Evolutionary conservation across 768 basidiomycete species (phyloP).

Genomic region (Leccinellum rugosiceps): DNA sequence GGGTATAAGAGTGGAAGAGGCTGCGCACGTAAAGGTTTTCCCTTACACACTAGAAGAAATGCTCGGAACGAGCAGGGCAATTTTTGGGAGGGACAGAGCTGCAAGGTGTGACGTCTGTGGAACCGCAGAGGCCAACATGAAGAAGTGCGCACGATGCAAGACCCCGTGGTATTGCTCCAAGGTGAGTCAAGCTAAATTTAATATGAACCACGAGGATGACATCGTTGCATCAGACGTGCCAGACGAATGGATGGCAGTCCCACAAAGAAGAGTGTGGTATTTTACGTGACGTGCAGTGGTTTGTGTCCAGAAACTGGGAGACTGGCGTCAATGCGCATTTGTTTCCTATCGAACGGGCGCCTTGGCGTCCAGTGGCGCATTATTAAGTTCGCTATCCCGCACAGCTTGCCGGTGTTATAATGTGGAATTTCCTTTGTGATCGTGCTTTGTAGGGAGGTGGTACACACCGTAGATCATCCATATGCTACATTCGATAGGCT

Average conservation of each 20-base stretch:
- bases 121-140: constrained; percentile 13
- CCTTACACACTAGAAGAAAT: constrained; percentile 26
- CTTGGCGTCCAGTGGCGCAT: constrained; percentile 12
- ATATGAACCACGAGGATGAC: constrained; percentile 4
- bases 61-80: constrained; percentile 20
- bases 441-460: not conserved
- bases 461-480: constrained; percentile 1
- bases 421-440: not conserved
- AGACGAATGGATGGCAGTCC: constrained; percentile 17
- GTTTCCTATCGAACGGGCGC: constrained; percentile 18
- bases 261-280: constrained; percentile 26
- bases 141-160: constrained; percentile 29
- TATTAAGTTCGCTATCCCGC: constrained; percentile 5
- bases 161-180: constrained; percentile 30
- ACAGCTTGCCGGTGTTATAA: not conserved
- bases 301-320: constrained; percentile 28
- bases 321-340: constrained; percentile 6
- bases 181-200: constrained; percentile 9
- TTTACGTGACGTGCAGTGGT: constrained; percentile 30
- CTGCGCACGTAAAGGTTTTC: constrained; percentile 23
- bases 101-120: constrained; percentile 25
- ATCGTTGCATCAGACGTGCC: constrained; percentile 18
- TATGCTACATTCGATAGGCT: not conserved
- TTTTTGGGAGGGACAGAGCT: constrained; percentile 19
- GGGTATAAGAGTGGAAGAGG: constrained; percentile 28